These are phyloP conservation scores for Trametes cinnabarina DNA, from an alignment of 768 basidiomycete genomes.

Conservation along the genomic window DNA sequence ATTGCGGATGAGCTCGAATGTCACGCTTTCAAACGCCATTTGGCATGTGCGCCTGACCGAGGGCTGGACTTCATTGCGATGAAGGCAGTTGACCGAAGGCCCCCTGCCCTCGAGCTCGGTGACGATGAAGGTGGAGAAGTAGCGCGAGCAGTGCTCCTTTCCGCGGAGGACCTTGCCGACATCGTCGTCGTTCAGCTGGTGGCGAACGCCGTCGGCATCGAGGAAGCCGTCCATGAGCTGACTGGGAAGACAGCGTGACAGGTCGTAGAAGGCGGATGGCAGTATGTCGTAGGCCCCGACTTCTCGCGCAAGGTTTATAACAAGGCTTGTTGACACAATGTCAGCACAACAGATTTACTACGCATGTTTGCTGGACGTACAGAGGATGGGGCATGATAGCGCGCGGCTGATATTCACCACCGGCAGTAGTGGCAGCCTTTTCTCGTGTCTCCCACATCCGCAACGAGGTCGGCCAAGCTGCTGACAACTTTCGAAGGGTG, in stretches of 20 bases:
- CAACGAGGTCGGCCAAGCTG: constrained; percentile 62
- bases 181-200: constrained; percentile 50
- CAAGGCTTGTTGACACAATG: constrained; percentile 38
- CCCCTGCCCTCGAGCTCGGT: constrained; percentile 68
- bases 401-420: constrained; percentile 57
- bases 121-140: constrained; percentile 74
- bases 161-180: constrained; percentile 62
- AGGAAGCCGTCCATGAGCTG: constrained; percentile 54
- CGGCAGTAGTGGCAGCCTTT: constrained; percentile 46
- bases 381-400: constrained; percentile 63
- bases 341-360: too few relatives aligned
- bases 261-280: constrained; percentile 78
- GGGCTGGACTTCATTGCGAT: constrained; percentile 46
- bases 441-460: constrained; percentile 67
- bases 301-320: constrained; percentile 66
- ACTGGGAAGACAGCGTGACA: constrained; percentile 66
- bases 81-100: constrained; percentile 42
- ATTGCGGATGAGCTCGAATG: constrained; percentile 72
- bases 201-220: constrained; percentile 33
- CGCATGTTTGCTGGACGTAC: constrained; percentile 51
- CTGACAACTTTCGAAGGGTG: constrained; percentile 50
- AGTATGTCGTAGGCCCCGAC: constrained; percentile 56
- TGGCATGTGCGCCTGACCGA: constrained; percentile 56
- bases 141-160: constrained; percentile 70
- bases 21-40: constrained; percentile 69